These are phyloP conservation scores for Falciphora oryzae DNA, from an alignment of 2,329 filamentous ascomycete species.

Conservation along the genomic window DNA sequence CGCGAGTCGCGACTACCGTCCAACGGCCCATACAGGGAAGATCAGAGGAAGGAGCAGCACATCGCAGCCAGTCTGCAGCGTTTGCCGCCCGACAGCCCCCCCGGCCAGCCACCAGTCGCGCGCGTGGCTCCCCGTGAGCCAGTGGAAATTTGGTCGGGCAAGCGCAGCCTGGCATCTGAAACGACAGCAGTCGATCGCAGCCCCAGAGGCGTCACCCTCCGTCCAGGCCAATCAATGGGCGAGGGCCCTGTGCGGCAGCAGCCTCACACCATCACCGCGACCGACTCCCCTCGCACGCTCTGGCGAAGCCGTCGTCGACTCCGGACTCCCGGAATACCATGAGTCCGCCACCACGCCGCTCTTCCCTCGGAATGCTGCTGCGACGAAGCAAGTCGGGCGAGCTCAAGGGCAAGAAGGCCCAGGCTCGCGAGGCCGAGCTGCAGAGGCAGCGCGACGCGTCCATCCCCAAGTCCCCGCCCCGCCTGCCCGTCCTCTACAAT, in stretches of 20 bases:
- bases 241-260: not conserved
- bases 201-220: too few species aligned
- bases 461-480: slow-evolving; percentile 41
- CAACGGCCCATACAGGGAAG: not conserved
- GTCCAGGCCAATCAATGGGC: not conserved
- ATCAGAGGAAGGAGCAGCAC: not conserved
- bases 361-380: slow-evolving; percentile 54
- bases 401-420: slow-evolving; percentile 55
- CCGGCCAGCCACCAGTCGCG: not conserved
- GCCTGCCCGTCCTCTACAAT: slow-evolving; percentile 47
- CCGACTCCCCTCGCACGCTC: too few species aligned
- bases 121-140: not conserved
- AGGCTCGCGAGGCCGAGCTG: slow-evolving; percentile 47
- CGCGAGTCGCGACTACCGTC: too few species aligned
- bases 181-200: too few species aligned
- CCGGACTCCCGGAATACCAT: slow-evolving; percentile 18
- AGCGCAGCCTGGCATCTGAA: not conserved
- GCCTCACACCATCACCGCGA: not conserved
- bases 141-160: not conserved
- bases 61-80: not conserved
- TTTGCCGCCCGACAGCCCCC: too few species aligned
- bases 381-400: slow-evolving; percentile 64
- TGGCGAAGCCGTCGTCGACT: not conserved
- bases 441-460: slow-evolving; percentile 44
- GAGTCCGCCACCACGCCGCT: slow-evolving; percentile 32